Base-by-base conservation (phyloP, 2,329 filamentous ascomycete species). In the Cercospora zeae-maydis region DNA sequence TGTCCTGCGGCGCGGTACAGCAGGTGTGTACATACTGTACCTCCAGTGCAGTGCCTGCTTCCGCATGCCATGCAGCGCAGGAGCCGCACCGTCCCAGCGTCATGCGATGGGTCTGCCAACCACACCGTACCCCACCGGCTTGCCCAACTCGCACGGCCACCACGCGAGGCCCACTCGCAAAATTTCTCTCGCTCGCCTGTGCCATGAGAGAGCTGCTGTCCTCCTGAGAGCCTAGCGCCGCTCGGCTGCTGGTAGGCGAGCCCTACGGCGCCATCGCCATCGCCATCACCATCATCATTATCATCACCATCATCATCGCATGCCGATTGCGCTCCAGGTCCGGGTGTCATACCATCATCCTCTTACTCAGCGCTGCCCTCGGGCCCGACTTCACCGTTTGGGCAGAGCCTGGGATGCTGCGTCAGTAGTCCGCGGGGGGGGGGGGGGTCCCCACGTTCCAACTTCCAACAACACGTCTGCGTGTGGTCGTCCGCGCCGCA, bases 221-320 rank as follows among this genome's bases (percentile, higher is more conserved):
- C 34, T 37, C 24, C 47, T 27, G 39, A 30, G 36, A 19, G 47
- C 30, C 63, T 62, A 63, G 65, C 59, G 66, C 51, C 56, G 19
- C 59, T 39, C 59, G 63, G 61, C 63, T 62, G 58, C 55, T 52
- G 36, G 55, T 54, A 65, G 61, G 62, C 66, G 66, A 67, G 59
- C 61, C 42, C 57, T 47, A 21, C 49, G 27, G 13, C 49, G 49
- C 49, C 30, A 30, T 49, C 42, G 27, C 42, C 21, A 30, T 27
- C 42, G 27, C 27, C 42, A 30, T 49, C 42, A 27, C 42, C 24
- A 27, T 6, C 24, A 27, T 27, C 24, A 27, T 6, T 6, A 27
- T 27, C 42, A 49, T 19, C 21, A 30, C 24, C 42, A 49, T 49
- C 42, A 30, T 49, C 42, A 27, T n/a, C n/a, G n/a, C n/a, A n/a